A percentile compares a stretch with the other conserved stretches of the same genome.
Conservation (phyloP, 345 rosid species). For the Brassica nigra region DNA sequence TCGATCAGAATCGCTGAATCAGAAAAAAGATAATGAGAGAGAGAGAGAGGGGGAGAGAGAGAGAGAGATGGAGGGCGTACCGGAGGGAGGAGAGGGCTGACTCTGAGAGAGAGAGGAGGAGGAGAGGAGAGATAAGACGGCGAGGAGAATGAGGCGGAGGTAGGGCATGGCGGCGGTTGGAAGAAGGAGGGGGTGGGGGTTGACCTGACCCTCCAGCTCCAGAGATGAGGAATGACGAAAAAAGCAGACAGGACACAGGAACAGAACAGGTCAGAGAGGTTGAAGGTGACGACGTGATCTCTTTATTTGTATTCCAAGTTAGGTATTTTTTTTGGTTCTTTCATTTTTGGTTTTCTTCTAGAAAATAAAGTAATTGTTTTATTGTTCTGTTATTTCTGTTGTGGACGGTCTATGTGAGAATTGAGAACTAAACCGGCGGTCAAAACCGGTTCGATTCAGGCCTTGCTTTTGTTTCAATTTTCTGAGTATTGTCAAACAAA, state of each 20-base stretch:
- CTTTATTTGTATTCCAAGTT: not conserved
- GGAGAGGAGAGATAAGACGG: conserved; percentile 43
- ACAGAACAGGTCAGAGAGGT: conserved; percentile 34
- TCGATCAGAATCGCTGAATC: conserved; percentile 61
- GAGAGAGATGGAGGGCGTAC: conserved; percentile 26
- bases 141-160: conserved; percentile 35
- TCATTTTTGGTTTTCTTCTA: not conserved
- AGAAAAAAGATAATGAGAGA: not conserved
- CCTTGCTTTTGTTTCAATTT: not conserved
- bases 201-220: conserved; percentile 46
- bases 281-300: conserved; percentile 10
- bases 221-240: conserved; percentile 32
- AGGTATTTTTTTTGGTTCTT: not conserved
- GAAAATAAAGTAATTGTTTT: not conserved
- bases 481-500: not conserved
- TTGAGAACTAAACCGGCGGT: conserved; percentile 11
- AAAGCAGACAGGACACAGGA: conserved; percentile 52
- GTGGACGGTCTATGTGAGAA: not conserved
- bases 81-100: conserved; percentile 41
- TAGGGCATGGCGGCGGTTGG: conserved; percentile 36
- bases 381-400: conserved; percentile 39
- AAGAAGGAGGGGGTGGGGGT: conserved; percentile 43
- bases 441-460: conserved; percentile 2
- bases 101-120: conserved; percentile 43
- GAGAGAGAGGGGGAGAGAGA: not conserved